Evolutionary conservation across 768 basidiomycete species (phyloP), one percentile per base, ranked within the genome.

Genomic region (Termitomyces sp.): DNA sequence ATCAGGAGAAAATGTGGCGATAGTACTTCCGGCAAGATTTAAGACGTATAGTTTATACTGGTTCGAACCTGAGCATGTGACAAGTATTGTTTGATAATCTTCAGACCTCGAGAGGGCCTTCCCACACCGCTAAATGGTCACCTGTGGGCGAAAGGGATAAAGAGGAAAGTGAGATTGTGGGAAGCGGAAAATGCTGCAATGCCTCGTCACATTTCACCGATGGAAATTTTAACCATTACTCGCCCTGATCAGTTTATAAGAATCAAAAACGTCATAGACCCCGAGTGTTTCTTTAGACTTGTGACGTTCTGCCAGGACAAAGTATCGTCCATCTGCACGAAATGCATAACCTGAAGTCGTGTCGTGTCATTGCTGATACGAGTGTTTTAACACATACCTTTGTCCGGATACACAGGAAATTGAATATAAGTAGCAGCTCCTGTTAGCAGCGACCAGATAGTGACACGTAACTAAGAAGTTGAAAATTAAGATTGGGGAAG

Each of bases 221-320:
- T 43, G 41, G 31, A 27, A 8, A 22, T 44, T 20, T 26, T 9
- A 10, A 56, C 49, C 27, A 14, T 46, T 16, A 72, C 81, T 55
- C 71, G 92, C 92, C 63, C 89, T 79, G 53, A 87, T 81, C 22
- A 92, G 76, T 63, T 84, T 87, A 71, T 86, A 94, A 1, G 79
- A 75, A 55, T 88, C 81, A 3, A 76, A 64, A 3, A 82, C 76
- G 65, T 96, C 93, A 67, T 98, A 97, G 4, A 97, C 74, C 24
- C 92, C 92, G 0, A 94, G 68, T 0, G 87, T 88, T 65, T 96
- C 94, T 69, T 88, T 94, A 1, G 92, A 94, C 63, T 88, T 88
- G 68, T 96, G 94, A 22, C 92, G 80, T 68, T 97, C 94, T 5
- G 89, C 93, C 5, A 96, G 73, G 24, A 93, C 74, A 64, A 96